phyloP scores from a whole-genome alignment of 768 basidiomycete species.

The Xanthoconium purpureum region DNA sequence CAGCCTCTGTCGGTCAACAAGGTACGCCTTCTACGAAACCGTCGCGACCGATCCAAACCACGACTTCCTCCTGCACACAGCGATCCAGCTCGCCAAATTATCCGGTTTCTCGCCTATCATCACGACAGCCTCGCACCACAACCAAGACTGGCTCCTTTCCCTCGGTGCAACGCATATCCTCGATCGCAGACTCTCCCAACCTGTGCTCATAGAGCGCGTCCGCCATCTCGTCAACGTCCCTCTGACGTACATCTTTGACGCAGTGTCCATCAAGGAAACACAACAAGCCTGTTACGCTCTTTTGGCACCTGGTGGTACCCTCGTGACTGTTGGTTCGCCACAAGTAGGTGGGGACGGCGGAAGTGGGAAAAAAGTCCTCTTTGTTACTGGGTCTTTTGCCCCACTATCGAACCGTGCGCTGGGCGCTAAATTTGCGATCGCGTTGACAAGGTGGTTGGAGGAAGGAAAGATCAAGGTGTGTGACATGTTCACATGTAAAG shows the following conservation, averaged over 20 bases:
- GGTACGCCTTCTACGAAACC: slow-evolving; percentile 15
- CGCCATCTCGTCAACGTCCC: background rate
- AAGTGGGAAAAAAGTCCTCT: background rate
- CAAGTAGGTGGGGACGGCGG: background rate
- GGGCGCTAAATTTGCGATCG: slow-evolving; percentile 7
- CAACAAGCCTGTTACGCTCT: slow-evolving; percentile 30
- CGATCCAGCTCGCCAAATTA: slow-evolving; percentile 32
- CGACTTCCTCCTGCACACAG: slow-evolving; percentile 1
- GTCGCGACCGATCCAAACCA: background rate
- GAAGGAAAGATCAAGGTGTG: slow-evolving; percentile 20
- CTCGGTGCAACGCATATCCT: slow-evolving; percentile 38
- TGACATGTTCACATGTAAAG: background rate
- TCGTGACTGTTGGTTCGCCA: slow-evolving; percentile 10
- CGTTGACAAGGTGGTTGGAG: slow-evolving; percentile 10
- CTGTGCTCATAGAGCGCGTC: slow-evolving; percentile 1
- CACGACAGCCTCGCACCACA: slow-evolving; percentile 36
- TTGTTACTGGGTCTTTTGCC: slow-evolving; percentile 6
- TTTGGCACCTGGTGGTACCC: slow-evolving; percentile 30
- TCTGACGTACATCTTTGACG: slow-evolving; percentile 23
- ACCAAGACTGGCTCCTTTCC: slow-evolving; percentile 29
- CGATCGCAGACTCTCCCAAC: slow-evolving; percentile 25
- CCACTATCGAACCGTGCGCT: background rate
- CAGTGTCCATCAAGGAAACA: slow-evolving; percentile 31
- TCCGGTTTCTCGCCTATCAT: slow-evolving; percentile 37
- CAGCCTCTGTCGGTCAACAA: slow-evolving; percentile 36